Base-by-base conservation (phyloP, 768 basidiomycete species). In the Leccinum longicurvipes region DNA sequence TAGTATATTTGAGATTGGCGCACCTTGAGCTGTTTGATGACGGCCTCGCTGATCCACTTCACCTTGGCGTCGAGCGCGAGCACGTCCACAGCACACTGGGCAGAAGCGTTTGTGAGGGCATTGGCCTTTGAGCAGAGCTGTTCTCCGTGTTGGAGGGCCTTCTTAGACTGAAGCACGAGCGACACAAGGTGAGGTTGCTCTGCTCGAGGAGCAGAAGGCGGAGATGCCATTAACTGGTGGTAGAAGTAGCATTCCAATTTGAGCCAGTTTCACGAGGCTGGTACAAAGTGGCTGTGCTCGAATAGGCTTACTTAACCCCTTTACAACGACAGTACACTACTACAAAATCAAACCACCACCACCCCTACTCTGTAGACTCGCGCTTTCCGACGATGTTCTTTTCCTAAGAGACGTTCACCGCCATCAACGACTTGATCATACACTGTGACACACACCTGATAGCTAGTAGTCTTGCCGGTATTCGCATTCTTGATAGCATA, bases 31-130 rank as follows among this genome's bases (percentile, higher is more conserved):
- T 92, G 91, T 60, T 91, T 87, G 15, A 83, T 67, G 23, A 91
- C 83, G 15, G 86, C 87, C 28, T 86, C 82, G 28, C 79, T 82
- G 51, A 89, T 77, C 91, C 89, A 93, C 51, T 80, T 78, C 8
- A 91, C 84, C 70, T 86, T 89, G 28, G 91, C 89, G 65, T 91
- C 89, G 19, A 91, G 76, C 0, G 85, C 86, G 6, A 93, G 78
- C 4, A 91, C 81, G 63, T 91, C 87, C 12, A 90, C 75, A 0
- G 84, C 81, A 36, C 77, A 76, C 59, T 84, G 82, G 0, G 88
- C 82, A 3, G 91, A 89, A 42, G 78, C 73, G 59, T 82, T 82
- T n/a, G 87, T 82, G 21, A 85, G 72, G 1, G 70, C 63, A 63
- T 87, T 83, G 2, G 91, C 88, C 32, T 76, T 78, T 1, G 81